Percentiles rank a stretch among this genome's conserved stretches.
Evolutionary conservation across 371 early-diverging fungal species (phyloP).

Genomic region (Mucor plumbeus): DNA sequence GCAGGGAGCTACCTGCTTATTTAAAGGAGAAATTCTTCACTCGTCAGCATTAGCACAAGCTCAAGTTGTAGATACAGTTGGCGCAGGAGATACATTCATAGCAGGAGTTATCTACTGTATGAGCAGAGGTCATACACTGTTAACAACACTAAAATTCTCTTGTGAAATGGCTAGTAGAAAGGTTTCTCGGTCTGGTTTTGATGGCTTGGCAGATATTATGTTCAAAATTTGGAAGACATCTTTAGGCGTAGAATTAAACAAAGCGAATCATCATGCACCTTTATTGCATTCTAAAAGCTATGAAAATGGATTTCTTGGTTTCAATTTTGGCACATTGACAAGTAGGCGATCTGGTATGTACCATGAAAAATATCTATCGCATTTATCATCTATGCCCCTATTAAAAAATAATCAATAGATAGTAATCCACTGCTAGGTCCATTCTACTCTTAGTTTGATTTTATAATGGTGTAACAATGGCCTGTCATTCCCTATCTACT

Average conservation of each 20-base stretch:
- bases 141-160: conserved; percentile 49
- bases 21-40: conserved; percentile 28
- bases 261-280: conserved; percentile 8
- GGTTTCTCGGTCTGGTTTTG: conserved; percentile 65
- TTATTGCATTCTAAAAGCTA: conserved; percentile 24
- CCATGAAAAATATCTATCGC: conserved; percentile 12
- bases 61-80: conserved; percentile 61
- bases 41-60: conserved; percentile 9
- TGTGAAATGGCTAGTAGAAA: conserved; percentile 66
- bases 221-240: conserved; percentile 21
- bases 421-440: neutral
- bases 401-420: conserved; percentile 15
- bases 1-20: conserved; percentile 60
- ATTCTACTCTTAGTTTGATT: neutral
- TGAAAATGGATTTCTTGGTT: conserved; percentile 19
- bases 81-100: conserved; percentile 76
- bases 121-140: conserved; percentile 21
- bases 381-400: conserved; percentile 19
- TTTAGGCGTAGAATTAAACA: conserved; percentile 19
- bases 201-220: conserved; percentile 22
- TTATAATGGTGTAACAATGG: neutral
- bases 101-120: conserved; percentile 63
- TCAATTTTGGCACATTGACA: conserved; percentile 22
- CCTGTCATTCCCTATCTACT: neutral
- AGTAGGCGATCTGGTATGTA: conserved; percentile 20